Base-by-base conservation (phyloP, 208 protist genomes). In the Wallacemonas sp. region DNA sequence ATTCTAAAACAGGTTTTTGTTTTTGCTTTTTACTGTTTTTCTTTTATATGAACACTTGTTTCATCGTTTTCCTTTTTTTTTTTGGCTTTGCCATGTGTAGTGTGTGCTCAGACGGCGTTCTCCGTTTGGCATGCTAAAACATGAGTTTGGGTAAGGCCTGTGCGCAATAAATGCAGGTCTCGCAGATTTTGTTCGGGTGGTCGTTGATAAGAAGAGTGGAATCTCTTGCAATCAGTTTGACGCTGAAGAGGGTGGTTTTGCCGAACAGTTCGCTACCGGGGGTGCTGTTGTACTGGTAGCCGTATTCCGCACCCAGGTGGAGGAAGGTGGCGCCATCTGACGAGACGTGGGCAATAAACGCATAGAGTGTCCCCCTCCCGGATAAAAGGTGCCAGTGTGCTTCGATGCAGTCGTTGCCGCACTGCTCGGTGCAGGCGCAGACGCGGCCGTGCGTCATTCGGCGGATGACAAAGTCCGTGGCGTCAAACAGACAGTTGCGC, bases 281-380 rank as follows among this genome's bases (percentile, higher is more conserved):
- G 26, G 91, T 78, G 11, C 75, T 84, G 69, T 96, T 93, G 64
- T 96, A 96, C 65, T 96, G 90, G 65, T 92, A 96, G 14, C 87
- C 90, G 63, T 91, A 79, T 63, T 96, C 90, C 0, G 76, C 54
- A 23, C 90, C 90, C 3, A 91, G 41, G 54, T 96, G 90, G 12
- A 89, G 45, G 4, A 89, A 45, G 32, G 36, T 33, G 5, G 71
- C 77, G 3, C 77, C 91, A 70, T 96, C 91, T 1, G 67, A 22
- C 28, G 76, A 82, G 28, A 96, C 64, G 61, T 96, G 91, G 0
- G 86, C 87, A 0, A 93, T 50, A 68, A 84, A 86, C 11, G 84
- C 66, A 64, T 96, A 96, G 11, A 96, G 16, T 3, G 89, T 67
- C 50, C 83, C 87, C 74, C 76, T 87, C 18, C 85, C 76, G 1